A percentile compares a stretch with the other conserved stretches of the same genome.
These are phyloP conservation scores for Penicillium sp. DNA, from an alignment of 2,329 filamentous ascomycete species.

Conservation along the genomic window DNA sequence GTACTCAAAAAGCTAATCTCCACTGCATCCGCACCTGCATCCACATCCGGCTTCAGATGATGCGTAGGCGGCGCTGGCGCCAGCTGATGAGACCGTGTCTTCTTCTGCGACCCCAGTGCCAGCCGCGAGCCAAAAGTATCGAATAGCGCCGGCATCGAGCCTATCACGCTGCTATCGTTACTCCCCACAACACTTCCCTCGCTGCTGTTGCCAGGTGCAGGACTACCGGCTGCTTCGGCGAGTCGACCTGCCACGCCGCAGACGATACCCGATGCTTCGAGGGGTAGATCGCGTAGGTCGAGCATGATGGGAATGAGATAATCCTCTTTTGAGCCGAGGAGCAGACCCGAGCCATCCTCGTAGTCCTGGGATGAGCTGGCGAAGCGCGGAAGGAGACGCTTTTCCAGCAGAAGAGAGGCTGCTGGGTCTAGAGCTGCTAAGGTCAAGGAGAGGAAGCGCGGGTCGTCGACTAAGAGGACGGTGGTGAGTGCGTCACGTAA, in stretches of 20 bases:
- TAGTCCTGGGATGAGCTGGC: slow-evolving; percentile 54
- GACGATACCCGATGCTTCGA: slow-evolving; percentile 90
- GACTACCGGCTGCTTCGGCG: slow-evolving; percentile 62
- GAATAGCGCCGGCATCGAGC: slow-evolving; percentile 16
- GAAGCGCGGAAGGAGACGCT: slow-evolving; percentile 58
- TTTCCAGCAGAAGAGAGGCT: slow-evolving; percentile 44
- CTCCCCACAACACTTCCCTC: slow-evolving; percentile 10
- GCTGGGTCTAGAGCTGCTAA: slow-evolving; percentile 43
- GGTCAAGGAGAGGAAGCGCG: slow-evolving; percentile 48
- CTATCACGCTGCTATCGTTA: slow-evolving; percentile 15
- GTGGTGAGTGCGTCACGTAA: slow-evolving; percentile 38
- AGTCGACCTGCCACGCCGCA: slow-evolving; percentile 84
- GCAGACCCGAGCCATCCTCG: slow-evolving; percentile 54
- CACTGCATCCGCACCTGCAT: slow-evolving; percentile 42
- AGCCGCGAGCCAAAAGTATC: slow-evolving; percentile 17
- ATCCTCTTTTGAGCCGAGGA: slow-evolving; percentile 67
- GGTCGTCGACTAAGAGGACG: slow-evolving; percentile 36
- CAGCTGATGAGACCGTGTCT: slow-evolving; percentile 7
- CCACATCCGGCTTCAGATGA: slow-evolving; percentile 31
- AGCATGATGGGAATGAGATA: slow-evolving; percentile 80
- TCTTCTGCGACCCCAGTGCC: slow-evolving; percentile 1
- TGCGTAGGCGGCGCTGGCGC: slow-evolving; percentile 20
- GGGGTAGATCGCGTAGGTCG: slow-evolving; percentile 71
- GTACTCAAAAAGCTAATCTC: slow-evolving; percentile 91
- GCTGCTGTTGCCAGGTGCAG: slow-evolving; percentile 28